Percentiles rank a stretch among this genome's conserved stretches.
Evolutionary conservation across 2,329 filamentous ascomycete genomes (phyloP).

Genomic region (Sphaerostilbella broomeana): DNA sequence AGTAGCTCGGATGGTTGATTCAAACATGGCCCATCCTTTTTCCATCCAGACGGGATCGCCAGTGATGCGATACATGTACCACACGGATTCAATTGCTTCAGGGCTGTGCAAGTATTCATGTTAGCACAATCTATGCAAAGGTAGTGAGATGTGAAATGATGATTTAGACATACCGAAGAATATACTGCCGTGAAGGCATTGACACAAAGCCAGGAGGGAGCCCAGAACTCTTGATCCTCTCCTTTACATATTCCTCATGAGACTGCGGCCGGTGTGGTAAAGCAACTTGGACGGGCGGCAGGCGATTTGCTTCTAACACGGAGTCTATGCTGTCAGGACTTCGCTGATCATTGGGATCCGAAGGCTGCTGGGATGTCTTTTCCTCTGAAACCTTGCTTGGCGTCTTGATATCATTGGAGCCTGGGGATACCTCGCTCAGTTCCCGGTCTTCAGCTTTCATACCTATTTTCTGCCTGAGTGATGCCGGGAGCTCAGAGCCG

Average conservation of each 20-base stretch:
- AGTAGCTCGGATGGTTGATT: slow-evolving; percentile 61
- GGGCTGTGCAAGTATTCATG: slow-evolving; percentile 48
- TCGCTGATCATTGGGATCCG: background rate
- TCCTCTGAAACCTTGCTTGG: background rate
- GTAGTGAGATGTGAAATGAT: slow-evolving; percentile 17
- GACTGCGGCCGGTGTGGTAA: slow-evolving; percentile 33
- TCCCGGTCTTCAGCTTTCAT: slow-evolving; percentile 10
- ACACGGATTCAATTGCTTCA: slow-evolving; percentile 82
- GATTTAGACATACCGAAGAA: slow-evolving; percentile 48
- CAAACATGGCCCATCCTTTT: slow-evolving; percentile 81
- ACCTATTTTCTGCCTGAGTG: slow-evolving; percentile 27
- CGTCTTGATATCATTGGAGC: background rate
- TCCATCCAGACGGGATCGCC: slow-evolving; percentile 70
- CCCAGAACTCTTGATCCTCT: slow-evolving; percentile 36
- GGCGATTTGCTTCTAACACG: slow-evolving; percentile 11
- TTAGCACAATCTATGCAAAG: slow-evolving; percentile 16
- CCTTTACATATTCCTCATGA: slow-evolving; percentile 48
- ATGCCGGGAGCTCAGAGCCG: slow-evolving; percentile 26
- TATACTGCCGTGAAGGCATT: slow-evolving; percentile 45
- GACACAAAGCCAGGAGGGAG: slow-evolving; percentile 46
- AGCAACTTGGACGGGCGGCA: slow-evolving; percentile 4
- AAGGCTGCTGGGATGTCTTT: background rate
- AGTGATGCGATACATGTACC: slow-evolving; percentile 86
- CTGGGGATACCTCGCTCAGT: slow-evolving; percentile 11
- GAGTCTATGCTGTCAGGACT: slow-evolving; percentile 5